A percentile compares a stretch with the other conserved stretches of the same genome.
phyloP scores from a whole-genome alignment of 129 eudicot genomes.

The Arctium minus region DNA sequence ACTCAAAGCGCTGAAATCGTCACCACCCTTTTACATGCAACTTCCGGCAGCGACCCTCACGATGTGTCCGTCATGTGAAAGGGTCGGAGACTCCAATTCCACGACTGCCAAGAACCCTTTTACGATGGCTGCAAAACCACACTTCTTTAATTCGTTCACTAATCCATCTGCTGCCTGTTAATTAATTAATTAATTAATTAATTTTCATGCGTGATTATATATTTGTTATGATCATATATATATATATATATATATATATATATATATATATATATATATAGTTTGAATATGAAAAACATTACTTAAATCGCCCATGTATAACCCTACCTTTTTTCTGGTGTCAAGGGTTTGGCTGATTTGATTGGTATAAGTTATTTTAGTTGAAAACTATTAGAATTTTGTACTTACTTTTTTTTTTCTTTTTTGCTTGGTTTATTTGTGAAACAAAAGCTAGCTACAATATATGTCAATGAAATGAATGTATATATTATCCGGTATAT shows the following conservation, averaged over 20 bases:
- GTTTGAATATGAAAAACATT: conserved; percentile 7
- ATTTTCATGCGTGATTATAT: conserved; percentile 8
- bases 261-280: background rate
- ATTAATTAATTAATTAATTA: background rate
- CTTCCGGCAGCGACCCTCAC: conserved; percentile 89
- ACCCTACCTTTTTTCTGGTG: conserved; percentile 51
- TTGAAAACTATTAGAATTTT: conserved; percentile 10
- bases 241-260: background rate
- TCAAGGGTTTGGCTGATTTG: conserved; percentile 41
- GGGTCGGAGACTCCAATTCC: conserved; percentile 46
- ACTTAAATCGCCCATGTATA: conserved; percentile 19
- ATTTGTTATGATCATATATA: conserved; percentile 3
- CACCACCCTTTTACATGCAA: conserved; percentile 81
- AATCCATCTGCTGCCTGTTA: conserved; percentile 73
- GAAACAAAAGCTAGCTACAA: background rate
- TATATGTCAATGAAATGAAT: conserved; percentile 9
- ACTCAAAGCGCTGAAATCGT: conserved; percentile 59
- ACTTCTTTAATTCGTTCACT: conserved; percentile 52
- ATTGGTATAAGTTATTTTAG: conserved; percentile 21
- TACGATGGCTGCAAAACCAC: conserved; percentile 43
- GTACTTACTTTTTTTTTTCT: background rate
- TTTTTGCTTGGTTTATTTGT: background rate
- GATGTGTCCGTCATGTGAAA: conserved; percentile 93
- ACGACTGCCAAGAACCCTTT: conserved; percentile 27
- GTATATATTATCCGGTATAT: background rate